A percentile compares a stretch with the other conserved stretches of the same genome.
Evolutionary conservation across 805 yeast genomes (phyloP).

Genomic region (Kodamaea hsintzibuensis): DNA sequence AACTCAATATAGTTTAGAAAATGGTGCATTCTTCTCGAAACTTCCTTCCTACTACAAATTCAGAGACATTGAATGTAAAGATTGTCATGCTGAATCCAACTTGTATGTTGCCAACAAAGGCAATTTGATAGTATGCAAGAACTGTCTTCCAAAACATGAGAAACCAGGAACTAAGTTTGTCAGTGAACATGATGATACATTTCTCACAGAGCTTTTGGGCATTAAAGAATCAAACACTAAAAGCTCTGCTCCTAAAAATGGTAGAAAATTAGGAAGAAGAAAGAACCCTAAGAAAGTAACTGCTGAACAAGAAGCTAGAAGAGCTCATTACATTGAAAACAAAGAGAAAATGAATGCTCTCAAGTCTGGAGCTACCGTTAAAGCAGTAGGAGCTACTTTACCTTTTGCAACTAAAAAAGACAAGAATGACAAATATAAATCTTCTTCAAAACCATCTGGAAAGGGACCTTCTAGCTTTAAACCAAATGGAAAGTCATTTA

Average conservation of each 20-base stretch:
- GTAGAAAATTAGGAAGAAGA: slow-evolving; percentile 34
- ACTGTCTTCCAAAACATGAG: slow-evolving; percentile 33
- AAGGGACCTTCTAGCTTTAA: background rate
- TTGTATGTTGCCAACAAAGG: slow-evolving; percentile 34
- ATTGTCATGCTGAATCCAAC: slow-evolving; percentile 44
- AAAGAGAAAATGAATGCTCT: slow-evolving; percentile 32
- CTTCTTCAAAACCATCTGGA: background rate
- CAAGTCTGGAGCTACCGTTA: slow-evolving; percentile 39
- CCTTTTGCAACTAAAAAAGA: slow-evolving; percentile 9
- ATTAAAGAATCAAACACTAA: slow-evolving; percentile 39
- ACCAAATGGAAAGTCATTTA: background rate
- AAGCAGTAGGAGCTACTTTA: slow-evolving; percentile 38
- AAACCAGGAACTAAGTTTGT: slow-evolving; percentile 26
- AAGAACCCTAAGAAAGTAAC: slow-evolving; percentile 21
- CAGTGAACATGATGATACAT: slow-evolving; percentile 49
- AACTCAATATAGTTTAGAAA: slow-evolving; percentile 50
- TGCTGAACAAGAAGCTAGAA: slow-evolving; percentile 35
- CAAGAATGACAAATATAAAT: background rate
- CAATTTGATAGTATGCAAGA: slow-evolving; percentile 40
- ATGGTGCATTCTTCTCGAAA: slow-evolving; percentile 55
- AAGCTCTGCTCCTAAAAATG: slow-evolving; percentile 16
- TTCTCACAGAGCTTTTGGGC: slow-evolving; percentile 49
- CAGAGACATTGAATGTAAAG: slow-evolving; percentile 50
- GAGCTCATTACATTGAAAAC: slow-evolving; percentile 37
- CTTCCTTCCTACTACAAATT: slow-evolving; percentile 49